Percentiles rank a stretch among this genome's conserved stretches.
Conservation (phyloP, 768 basidiomycete genomes). For the Kwoniella botswanensis region DNA sequence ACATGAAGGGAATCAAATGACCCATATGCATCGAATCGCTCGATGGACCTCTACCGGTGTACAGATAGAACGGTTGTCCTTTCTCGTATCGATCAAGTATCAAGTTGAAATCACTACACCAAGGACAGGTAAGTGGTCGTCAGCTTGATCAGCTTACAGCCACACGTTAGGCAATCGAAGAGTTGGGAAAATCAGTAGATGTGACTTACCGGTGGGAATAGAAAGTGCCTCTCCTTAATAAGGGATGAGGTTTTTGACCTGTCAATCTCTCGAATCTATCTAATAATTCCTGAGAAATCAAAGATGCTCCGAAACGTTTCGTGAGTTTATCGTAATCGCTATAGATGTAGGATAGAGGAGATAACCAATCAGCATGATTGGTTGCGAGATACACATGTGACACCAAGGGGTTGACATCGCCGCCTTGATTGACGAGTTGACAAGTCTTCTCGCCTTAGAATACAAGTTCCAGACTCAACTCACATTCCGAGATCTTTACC, state of each 20-base stretch:
- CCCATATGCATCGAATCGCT: conserved; percentile 97
- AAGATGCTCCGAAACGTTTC: conserved; percentile 88
- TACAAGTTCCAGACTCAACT: conserved; percentile 20
- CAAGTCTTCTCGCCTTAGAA: too few species aligned
- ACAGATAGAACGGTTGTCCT: conserved; percentile 95
- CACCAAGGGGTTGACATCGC: too few species aligned
- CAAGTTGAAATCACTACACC: conserved; percentile 80
- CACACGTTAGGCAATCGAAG: neutral
- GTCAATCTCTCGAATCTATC: conserved; percentile 90
- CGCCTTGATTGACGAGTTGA: too few species aligned
- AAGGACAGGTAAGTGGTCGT: too few species aligned
- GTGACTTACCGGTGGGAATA: conserved; percentile 88
- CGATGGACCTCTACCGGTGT: conserved; percentile 95
- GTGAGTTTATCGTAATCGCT: conserved; percentile 98
- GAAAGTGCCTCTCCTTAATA: conserved; percentile 90
- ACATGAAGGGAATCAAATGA: conserved; percentile 95
- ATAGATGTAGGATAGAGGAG: conserved; percentile 49
- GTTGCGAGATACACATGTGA: neutral
- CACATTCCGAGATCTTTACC: conserved; percentile 71
- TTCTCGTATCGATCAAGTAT: conserved; percentile 96
- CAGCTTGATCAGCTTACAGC: neutral
- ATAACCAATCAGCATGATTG: too few species aligned
- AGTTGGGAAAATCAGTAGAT: neutral
- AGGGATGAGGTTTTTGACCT: conserved; percentile 81
- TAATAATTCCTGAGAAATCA: conserved; percentile 75